Percentiles rank a stretch among this genome's conserved stretches.
Conservation (phyloP, 1,139 yeast species). For the Pichia sp. region DNA sequence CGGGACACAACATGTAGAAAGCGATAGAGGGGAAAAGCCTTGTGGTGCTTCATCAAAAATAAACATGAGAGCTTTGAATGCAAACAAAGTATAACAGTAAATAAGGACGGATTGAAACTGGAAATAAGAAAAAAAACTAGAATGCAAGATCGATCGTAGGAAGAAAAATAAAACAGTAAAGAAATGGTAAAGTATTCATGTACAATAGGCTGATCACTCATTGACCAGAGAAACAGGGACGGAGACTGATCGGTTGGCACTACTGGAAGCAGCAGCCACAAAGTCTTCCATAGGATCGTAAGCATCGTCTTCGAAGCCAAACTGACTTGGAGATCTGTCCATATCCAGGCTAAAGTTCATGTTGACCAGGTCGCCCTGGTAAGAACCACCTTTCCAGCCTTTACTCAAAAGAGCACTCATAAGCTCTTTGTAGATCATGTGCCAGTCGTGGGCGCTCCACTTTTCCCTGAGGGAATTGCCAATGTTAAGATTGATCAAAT, state of each 20-base stretch:
- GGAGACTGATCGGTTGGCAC: slow-evolving; percentile 9
- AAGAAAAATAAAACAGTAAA: not conserved
- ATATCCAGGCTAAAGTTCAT: slow-evolving; percentile 29
- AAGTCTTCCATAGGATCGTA: slow-evolving; percentile 30
- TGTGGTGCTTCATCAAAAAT: not conserved
- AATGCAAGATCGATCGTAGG: not conserved
- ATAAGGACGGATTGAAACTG: not conserved
- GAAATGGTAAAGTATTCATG: not conserved
- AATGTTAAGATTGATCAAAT: slow-evolving; percentile 35
- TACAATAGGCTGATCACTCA: not conserved
- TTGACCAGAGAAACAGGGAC: not conserved
- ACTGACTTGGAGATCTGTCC: slow-evolving; percentile 13
- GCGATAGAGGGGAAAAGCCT: not conserved
- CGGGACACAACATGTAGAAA: not conserved
- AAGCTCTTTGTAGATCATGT: slow-evolving; percentile 37
- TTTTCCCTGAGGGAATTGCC: slow-evolving; percentile 33
- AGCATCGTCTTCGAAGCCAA: slow-evolving; percentile 7
- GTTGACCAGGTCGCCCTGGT: slow-evolving; percentile 23
- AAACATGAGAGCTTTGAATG: not conserved
- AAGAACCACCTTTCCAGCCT: slow-evolving; percentile 34
- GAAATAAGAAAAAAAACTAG: not conserved
- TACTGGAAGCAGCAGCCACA: slow-evolving; percentile 16
- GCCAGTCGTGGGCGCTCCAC: slow-evolving; percentile 44
- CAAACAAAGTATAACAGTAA: not conserved
- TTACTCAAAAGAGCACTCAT: slow-evolving; percentile 29